Base-by-base conservation (phyloP, 306 rosid species). In the Castanospermum australe region DNA sequence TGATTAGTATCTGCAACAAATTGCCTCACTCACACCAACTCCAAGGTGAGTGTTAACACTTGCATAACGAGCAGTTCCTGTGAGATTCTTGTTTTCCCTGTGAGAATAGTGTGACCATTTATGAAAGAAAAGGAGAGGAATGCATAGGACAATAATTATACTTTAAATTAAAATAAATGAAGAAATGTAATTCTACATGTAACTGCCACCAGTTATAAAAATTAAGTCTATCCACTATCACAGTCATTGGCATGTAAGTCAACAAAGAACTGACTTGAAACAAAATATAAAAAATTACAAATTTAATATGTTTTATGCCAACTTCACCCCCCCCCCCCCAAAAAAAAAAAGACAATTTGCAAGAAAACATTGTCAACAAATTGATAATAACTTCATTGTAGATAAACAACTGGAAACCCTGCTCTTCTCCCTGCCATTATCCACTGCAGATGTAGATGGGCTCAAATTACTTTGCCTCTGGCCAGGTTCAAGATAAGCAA, bases 51-150 rank as follows among this genome's bases (percentile, higher is more conserved):
- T 95, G 81, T 92, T 92, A 85, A 95, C 95, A 92, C 99, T 95
- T 60, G 99, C 99, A 93, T 95, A 95, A 39, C 99, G 99, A 77
- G 99, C 99, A 65, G 99, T 95, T 83, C 99, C 99, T 4, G 99
- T 95, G 79, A 95, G 97, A 88, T 95, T 95, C 91, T 95, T 95
- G 90, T 95, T 92, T 91, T 95, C 99, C 83, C 99, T 95, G 93
- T 68, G 41, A 71, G 51, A 55, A 30, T 10, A 28, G n/a, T 28
- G 63, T 17, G 73, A 69, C 8, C 44, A 75, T 67, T 45, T 21
- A 69, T 20, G 12, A 32, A 45, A 73, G 36, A 36, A 56, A 45
- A 50, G 50, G 60, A 39, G 36, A 77, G 30, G 64, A 28, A 28
- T 28, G 32, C 12, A 35, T 4, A 57, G 18, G 36, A 25, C 38